Evolutionary conservation across 2,329 filamentous ascomycete species (phyloP).

Genomic region (Rugonectria rugulosa): DNA sequence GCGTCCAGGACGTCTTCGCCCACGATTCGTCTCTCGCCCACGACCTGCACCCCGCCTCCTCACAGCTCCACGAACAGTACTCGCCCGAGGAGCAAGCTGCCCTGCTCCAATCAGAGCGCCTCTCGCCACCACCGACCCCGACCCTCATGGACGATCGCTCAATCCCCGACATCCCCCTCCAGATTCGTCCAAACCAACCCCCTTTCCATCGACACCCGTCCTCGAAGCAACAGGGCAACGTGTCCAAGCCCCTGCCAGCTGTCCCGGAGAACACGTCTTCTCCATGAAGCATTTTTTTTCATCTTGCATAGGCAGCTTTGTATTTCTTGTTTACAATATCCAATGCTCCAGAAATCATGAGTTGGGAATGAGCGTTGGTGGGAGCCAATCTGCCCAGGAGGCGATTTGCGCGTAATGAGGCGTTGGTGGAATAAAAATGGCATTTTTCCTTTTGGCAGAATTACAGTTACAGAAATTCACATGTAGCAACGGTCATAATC

Average conservation of each 20-base stretch:
- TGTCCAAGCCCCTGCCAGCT: slow-evolving; percentile 54
- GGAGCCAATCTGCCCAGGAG: too few relatives aligned
- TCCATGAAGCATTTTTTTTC: too few relatives aligned
- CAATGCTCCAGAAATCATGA: too few relatives aligned
- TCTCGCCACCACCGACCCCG: slow-evolving; percentile 40
- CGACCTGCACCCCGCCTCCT: slow-evolving; percentile 5
- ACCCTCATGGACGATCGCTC: slow-evolving; percentile 24
- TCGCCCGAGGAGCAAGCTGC: slow-evolving; percentile 19
- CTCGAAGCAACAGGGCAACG: slow-evolving; percentile 32
- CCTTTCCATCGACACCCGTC: slow-evolving; percentile 25
- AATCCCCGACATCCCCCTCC: slow-evolving; percentile 17
- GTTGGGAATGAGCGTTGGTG: too few relatives aligned
- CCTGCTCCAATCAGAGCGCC: slow-evolving; percentile 30
- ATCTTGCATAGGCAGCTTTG: background rate
- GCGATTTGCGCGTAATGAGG: background rate
- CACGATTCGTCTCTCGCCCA: background rate
- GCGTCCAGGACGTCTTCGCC: too few relatives aligned
- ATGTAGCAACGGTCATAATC: background rate
- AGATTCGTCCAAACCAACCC: slow-evolving; percentile 23
- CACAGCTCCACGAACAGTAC: slow-evolving; percentile 14
- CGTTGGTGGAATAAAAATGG: background rate
- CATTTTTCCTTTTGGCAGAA: background rate
- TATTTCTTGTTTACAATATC: background rate
- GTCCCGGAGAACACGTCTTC: slow-evolving; percentile 48
- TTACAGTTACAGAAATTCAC: too few relatives aligned